Base-by-base conservation (phyloP, 768 basidiomycete genomes). In the Russula earlei region DNA sequence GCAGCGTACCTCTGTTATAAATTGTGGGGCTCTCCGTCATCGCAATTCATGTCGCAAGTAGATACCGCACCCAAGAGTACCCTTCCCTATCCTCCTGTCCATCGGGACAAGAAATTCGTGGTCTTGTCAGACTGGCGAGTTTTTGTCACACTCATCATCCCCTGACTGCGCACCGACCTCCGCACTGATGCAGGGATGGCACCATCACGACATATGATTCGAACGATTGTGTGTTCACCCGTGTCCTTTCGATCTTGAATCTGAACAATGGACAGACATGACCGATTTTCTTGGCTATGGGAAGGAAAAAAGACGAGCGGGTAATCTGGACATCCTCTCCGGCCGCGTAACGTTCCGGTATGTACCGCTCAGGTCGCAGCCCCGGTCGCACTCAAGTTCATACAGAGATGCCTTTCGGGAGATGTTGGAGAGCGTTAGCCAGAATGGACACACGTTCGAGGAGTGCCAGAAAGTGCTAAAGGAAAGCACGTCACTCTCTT, bases 201-300 rank as follows among this genome's bases (percentile, higher is more conserved):
- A 97, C 93, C 14, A 95, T 97, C 71, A 95, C 93, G 3, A 91
- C 80, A 38, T 81, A 79, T 65, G 93, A 97, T 67, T 91, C 89
- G 7, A 97, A 97, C 69, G 93, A 96, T 65, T 92, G 87, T 91
- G 67, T 59, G 83, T 64, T 12, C 12, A 29, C 31, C 29, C 31
- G 48, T 36, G 41, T 61, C 15, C 20, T 37, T 49, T 12, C 17
- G 15, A 9, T 29, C 6, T 12, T 4, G 33, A 11, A 24, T 25
- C 29, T 20, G 52, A 25, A 34, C 12, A 19, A 38, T 27, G n/a
- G 17, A 44, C 64, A 92, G 91, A 83, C 68, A 67, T 95, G 74
- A 93, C 92, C 34, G 95, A 98, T 70, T 84, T 87, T 67, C 79
- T 90, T 55, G 95, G 95, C 22, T 91, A 81, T 67, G 95, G 95